A percentile compares a stretch with the other conserved stretches of the same genome.
Conservation (phyloP, 192 early-diverging fungal species). For the Coemansia pectinata region DNA sequence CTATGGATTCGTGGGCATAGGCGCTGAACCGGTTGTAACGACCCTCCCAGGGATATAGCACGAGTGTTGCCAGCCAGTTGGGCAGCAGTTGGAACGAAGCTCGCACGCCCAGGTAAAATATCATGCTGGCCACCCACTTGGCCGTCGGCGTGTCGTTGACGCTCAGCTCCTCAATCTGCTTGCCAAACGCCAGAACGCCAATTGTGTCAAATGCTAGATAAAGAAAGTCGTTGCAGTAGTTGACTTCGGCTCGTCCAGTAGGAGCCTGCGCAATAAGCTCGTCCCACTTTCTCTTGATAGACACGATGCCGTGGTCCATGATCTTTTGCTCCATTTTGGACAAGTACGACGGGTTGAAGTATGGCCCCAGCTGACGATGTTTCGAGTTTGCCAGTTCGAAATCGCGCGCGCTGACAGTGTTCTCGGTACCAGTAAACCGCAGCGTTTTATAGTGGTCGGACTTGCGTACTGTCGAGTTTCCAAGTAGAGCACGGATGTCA, state of each 20-base stretch:
- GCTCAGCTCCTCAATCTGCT: conserved; percentile 31
- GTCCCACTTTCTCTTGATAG: conserved; percentile 45
- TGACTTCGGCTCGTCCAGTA: conserved; percentile 34
- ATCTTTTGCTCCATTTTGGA: conserved; percentile 44
- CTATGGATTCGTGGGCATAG: conserved; percentile 38
- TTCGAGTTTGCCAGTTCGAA: conserved; percentile 35
- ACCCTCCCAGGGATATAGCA: conserved; percentile 30
- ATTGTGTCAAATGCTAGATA: conserved; percentile 48
- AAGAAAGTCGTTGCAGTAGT: conserved; percentile 44
- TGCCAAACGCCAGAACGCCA: conserved; percentile 39
- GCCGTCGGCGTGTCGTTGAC: conserved; percentile 26
- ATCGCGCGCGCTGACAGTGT: conserved; percentile 42
- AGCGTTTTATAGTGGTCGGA: conserved; percentile 32
- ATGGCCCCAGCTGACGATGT: conserved; percentile 45
- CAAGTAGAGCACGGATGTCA: conserved; percentile 32
- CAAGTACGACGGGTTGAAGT: conserved; percentile 36
- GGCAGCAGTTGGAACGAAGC: conserved; percentile 43
- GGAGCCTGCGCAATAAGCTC: conserved; percentile 11
- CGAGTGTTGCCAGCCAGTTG: conserved; percentile 6
- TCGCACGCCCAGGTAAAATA: conserved; percentile 37
- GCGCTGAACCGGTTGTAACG: conserved; percentile 29
- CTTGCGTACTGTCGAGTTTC: conserved; percentile 23
- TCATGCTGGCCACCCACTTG: conserved; percentile 39
- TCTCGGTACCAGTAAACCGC: conserved; percentile 46
- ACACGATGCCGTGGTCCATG: conserved; percentile 36